Percentiles rank a stretch among this genome's conserved stretches.
phyloP scores from a whole-genome alignment of 1,284 basidiomycete species.

The Pascua guehoae region DNA sequence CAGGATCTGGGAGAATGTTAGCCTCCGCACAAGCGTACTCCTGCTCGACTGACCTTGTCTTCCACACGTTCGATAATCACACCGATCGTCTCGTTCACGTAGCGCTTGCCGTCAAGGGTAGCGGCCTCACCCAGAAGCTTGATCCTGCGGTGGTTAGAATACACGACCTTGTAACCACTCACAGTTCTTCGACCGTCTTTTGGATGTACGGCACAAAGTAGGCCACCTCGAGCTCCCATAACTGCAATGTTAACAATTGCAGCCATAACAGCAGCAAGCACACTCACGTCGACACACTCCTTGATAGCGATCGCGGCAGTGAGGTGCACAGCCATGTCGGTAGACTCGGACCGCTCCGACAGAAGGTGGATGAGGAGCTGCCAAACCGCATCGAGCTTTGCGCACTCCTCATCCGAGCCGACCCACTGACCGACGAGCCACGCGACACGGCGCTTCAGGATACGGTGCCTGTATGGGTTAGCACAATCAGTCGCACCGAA shows the following conservation, averaged over 20 bases:
- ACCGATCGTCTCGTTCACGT: conserved; percentile 66
- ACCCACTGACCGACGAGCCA: conserved; percentile 87
- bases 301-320: conserved; percentile 71
- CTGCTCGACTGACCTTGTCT: conserved; percentile 46
- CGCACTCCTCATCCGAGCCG: conserved; percentile 58
- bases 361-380: conserved; percentile 71
- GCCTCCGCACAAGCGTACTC: conserved; percentile 40
- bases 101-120: conserved; percentile 71
- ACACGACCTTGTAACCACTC: conserved; percentile 51
- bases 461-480: conserved; percentile 61
- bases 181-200: conserved; percentile 42
- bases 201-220: conserved; percentile 46
- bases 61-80: conserved; percentile 68
- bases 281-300: conserved; percentile 74
- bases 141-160: conserved; percentile 19
- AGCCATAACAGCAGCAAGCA: no score
- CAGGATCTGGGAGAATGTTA: conserved; percentile 56
- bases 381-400: conserved; percentile 68
- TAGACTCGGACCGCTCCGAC: conserved; percentile 62
- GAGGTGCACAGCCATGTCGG: conserved; percentile 76
- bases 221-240: conserved; percentile 43
- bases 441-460: conserved; percentile 81
- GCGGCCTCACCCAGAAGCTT: conserved; percentile 69
- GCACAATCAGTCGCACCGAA: neutral
- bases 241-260: conserved; percentile 11